Conservation (phyloP, 106 monocot species). For the Dendrobium huoshanense region DNA sequence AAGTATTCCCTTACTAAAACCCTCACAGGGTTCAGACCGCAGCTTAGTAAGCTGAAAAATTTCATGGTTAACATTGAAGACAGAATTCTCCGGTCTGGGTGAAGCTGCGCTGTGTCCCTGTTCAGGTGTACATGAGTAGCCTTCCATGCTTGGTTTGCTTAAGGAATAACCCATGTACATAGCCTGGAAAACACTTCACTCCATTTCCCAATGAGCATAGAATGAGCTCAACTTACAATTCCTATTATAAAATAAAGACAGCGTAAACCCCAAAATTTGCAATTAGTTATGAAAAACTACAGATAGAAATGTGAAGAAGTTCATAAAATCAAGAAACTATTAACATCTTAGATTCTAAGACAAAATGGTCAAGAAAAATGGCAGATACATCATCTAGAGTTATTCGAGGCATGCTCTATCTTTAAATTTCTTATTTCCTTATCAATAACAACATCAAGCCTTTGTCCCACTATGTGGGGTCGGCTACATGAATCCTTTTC, state of each 20-base stretch:
- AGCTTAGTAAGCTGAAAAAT: slow-evolving; percentile 62
- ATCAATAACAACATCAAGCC: no score
- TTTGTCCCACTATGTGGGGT: no score
- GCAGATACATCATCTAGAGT: no score
- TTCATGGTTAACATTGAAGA: slow-evolving; percentile 36
- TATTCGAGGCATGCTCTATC: background rate
- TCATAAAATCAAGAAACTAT: background rate
- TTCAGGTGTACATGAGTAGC: slow-evolving; percentile 1
- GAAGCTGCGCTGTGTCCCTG: slow-evolving; percentile 8
- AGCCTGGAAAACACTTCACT: background rate
- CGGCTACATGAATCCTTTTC: no score
- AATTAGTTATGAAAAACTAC: no score
- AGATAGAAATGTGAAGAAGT: background rate
- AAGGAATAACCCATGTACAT: slow-evolving; percentile 46
- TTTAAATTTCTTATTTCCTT: background rate
- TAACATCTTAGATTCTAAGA: no score
- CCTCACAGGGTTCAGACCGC: slow-evolving; percentile 46
- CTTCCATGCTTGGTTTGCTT: slow-evolving; percentile 41
- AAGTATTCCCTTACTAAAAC: slow-evolving; percentile 20
- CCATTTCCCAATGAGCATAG: background rate
- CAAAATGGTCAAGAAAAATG: no score
- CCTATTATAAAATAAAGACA: background rate
- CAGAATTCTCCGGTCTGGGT: slow-evolving; percentile 5
- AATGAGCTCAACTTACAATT: background rate
- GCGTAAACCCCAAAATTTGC: background rate